These are phyloP conservation scores for Eucalyptus cloeziana DNA, from an alignment of 345 rosid genomes.

Conservation along the genomic window DNA sequence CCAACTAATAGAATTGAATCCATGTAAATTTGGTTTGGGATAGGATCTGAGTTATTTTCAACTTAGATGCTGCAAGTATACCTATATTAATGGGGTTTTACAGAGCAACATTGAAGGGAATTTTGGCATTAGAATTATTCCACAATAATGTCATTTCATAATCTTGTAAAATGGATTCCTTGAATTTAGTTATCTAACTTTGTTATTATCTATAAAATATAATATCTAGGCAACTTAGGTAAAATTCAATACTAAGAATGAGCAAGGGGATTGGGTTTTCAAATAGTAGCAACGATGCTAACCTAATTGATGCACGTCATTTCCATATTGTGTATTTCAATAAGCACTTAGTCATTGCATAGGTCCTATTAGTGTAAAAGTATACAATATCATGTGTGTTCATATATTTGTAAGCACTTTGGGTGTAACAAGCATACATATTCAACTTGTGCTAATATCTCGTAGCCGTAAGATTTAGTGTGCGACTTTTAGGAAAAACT, in stretches of 20 bases:
- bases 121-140: not conserved
- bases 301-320: not conserved
- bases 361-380: rapidly evolving
- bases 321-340: not conserved
- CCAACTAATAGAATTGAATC: not conserved
- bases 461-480: rapidly evolving
- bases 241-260: not conserved
- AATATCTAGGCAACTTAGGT: too few relatives aligned
- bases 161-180: too few relatives aligned
- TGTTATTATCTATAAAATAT: too few relatives aligned
- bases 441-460: rapidly evolving
- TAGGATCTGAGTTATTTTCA: not conserved
- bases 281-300: rapidly evolving
- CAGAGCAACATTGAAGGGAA: not conserved
- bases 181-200: not conserved
- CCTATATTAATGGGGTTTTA: not conserved
- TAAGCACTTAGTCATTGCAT: not conserved
- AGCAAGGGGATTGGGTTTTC: not conserved
- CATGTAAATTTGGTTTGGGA: not conserved
- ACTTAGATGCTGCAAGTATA: not conserved
- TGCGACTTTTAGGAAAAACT: rapidly evolving
- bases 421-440: rapidly evolving
- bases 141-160: not conserved
- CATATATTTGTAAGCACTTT: not conserved
- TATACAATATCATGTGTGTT: rapidly evolving